phyloP scores from a whole-genome alignment of 768 basidiomycete genomes.

The Clavulina sp. region DNA sequence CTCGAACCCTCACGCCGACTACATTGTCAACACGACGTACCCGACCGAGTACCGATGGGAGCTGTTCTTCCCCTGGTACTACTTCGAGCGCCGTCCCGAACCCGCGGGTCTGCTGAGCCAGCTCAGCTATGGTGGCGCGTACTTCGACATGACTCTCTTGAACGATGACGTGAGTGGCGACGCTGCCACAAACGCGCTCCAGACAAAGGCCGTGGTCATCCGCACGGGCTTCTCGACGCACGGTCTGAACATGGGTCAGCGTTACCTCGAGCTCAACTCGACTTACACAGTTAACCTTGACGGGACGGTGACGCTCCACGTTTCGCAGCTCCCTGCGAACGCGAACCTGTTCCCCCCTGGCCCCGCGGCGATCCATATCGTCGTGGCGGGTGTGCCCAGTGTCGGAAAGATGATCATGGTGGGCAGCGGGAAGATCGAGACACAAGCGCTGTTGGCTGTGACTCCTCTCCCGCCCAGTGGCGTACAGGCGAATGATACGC shows the following conservation, averaged over 20 bases:
- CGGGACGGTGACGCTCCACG: slow-evolving; percentile 59
- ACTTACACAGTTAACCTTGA: slow-evolving; percentile 65
- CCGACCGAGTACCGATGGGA: slow-evolving; percentile 83
- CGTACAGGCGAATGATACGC: too few species aligned
- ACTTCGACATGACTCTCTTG: slow-evolving; percentile 22
- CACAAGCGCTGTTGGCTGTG: too few species aligned
- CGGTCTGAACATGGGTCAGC: too few species aligned
- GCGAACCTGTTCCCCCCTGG: slow-evolving; percentile 78
- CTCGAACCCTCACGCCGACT: slow-evolving; percentile 65
- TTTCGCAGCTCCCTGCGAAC: slow-evolving; percentile 67
- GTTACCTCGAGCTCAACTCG: slow-evolving; percentile 61
- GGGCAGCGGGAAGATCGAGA: slow-evolving; percentile 55
- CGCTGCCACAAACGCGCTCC: slow-evolving; percentile 30
- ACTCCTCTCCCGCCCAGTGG: too few species aligned
- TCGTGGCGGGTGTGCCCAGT: slow-evolving; percentile 67
- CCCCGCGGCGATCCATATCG: slow-evolving; percentile 66
- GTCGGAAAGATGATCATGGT: slow-evolving; percentile 60
- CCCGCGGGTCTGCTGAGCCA: slow-evolving; percentile 19
- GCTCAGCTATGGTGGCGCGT: slow-evolving; percentile 25
- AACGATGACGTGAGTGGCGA: slow-evolving; percentile 20
- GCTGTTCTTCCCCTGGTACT: slow-evolving; percentile 69
- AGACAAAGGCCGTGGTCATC: slow-evolving; percentile 40
- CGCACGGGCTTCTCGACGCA: slow-evolving; percentile 22
- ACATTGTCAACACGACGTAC: slow-evolving; percentile 31
- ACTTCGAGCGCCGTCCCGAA: slow-evolving; percentile 21